These are phyloP conservation scores for Fusarium devonianum DNA, from an alignment of 2,329 filamentous ascomycete species.

Conservation along the genomic window DNA sequence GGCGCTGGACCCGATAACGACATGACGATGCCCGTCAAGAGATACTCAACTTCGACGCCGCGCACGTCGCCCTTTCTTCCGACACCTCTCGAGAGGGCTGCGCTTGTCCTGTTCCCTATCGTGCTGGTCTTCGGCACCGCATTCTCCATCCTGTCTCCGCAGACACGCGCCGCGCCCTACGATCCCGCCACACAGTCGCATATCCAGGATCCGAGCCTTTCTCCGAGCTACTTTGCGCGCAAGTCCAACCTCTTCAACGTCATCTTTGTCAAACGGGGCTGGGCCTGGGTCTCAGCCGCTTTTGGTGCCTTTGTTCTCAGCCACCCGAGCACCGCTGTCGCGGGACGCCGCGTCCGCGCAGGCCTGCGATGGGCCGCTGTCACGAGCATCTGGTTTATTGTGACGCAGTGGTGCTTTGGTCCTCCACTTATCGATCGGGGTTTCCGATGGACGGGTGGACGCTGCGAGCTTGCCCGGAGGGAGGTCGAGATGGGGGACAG, in stretches of 20 bases:
- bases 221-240: constrained; percentile 88
- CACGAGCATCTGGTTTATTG: constrained; percentile 81
- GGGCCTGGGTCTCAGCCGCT: constrained; percentile 85
- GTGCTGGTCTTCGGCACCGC: constrained; percentile 83
- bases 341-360: constrained; percentile 60
- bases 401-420: constrained; percentile 98
- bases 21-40: constrained; percentile 21
- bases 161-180: constrained; percentile 70
- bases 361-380: constrained; percentile 72
- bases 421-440: constrained; percentile 87
- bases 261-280: constrained; percentile 93
- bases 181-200: constrained; percentile 69
- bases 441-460: constrained; percentile 87
- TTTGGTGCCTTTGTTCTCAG: constrained; percentile 74
- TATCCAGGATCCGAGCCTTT: constrained; percentile 57
- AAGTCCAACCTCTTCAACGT: constrained; percentile 94
- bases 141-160: constrained; percentile 80
- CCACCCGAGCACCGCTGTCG: constrained; percentile 62
- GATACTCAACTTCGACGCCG: constrained; percentile 32
- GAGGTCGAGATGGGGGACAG: constrained; percentile 56
- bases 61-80: constrained; percentile 69
- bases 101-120: constrained; percentile 75
- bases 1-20: constrained; percentile 18
- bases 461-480: constrained; percentile 69
- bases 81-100: constrained; percentile 69